These are phyloP conservation scores for Bolboschoenoplectus hybrid DNA, from an alignment of 202 grass and related monocot species.

Conservation along the genomic window DNA sequence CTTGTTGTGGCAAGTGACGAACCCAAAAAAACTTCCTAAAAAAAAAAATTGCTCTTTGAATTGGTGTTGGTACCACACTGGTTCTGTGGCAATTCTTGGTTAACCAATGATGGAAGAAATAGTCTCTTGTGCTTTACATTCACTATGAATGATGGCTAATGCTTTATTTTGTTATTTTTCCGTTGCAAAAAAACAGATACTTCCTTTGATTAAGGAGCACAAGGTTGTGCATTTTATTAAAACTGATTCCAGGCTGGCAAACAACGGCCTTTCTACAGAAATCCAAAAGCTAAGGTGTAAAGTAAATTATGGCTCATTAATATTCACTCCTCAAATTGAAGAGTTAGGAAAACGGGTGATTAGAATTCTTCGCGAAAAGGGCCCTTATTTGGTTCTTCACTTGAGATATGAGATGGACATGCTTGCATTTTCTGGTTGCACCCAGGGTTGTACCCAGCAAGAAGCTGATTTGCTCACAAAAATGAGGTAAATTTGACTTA, in stretches of 20 bases:
- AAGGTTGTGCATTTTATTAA: constrained; percentile 84
- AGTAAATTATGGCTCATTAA: constrained; percentile 85
- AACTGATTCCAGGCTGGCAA: constrained; percentile 92
- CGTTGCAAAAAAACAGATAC: constrained; percentile 58
- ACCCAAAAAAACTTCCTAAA: not conserved
- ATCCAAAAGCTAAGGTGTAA: constrained; percentile 85
- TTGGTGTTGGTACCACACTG: not conserved
- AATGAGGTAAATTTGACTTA: constrained; percentile 61
- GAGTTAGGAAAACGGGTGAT: constrained; percentile 79
- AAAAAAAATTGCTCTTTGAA: constrained; percentile 7
- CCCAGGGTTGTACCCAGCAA: constrained; percentile 79
- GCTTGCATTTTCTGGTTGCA: constrained; percentile 97
- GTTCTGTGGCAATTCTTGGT: not conserved
- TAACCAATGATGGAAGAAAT: not conserved
- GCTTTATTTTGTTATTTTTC: constrained; percentile 6
- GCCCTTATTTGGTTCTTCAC: constrained; percentile 96
- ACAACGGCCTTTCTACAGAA: constrained; percentile 76
- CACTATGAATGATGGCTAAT: not conserved
- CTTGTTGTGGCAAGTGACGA: not conserved
- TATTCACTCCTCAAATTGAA: constrained; percentile 88
- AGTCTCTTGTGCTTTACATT: constrained; percentile 2
- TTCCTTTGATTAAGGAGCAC: constrained; percentile 85
- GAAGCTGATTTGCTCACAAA: constrained; percentile 79
- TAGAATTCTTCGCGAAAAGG: constrained; percentile 75
- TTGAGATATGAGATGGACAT: constrained; percentile 99